A percentile compares a stretch with the other conserved stretches of the same genome.
Conservation (phyloP, 257 asterid species). For the Fraxinus quadrangulata region DNA sequence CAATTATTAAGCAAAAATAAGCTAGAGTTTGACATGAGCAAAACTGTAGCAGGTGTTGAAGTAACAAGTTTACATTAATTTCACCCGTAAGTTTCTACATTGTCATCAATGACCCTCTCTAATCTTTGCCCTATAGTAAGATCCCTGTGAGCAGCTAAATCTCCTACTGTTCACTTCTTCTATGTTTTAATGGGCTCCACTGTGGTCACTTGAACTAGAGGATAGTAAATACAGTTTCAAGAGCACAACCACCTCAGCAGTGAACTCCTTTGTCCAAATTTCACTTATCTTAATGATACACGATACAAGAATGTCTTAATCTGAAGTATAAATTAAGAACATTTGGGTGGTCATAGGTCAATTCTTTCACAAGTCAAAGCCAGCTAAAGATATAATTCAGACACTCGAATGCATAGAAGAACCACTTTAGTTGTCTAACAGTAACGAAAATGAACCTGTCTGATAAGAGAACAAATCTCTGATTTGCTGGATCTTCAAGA, state of each 20-base stretch:
- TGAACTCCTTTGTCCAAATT: not conserved
- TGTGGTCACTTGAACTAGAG: not conserved
- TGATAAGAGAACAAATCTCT: constrained; percentile 91
- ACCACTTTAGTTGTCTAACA: constrained; percentile 12
- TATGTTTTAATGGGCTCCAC: constrained; percentile 14
- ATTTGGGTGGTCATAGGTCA: not conserved
- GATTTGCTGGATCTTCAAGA: constrained; percentile 85
- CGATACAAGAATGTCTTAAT: constrained; percentile 26
- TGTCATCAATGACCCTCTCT: not conserved
- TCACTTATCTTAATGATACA: not conserved
- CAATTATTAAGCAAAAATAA: constrained; percentile 19
- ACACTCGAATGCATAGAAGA: not conserved
- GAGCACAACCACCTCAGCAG: constrained; percentile 21
- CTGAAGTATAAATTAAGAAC: constrained; percentile 11
- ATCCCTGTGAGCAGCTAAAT: not conserved
- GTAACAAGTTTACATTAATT: not conserved
- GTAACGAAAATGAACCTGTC: constrained; percentile 63
- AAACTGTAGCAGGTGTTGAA: not conserved
- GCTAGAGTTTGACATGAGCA: not conserved
- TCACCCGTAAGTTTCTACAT: not conserved
- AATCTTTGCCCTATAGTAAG: not conserved
- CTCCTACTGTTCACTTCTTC: not conserved
- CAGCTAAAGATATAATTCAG: not conserved
- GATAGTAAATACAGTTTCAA: constrained; percentile 10
- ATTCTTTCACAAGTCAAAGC: not conserved